phyloP scores from a whole-genome alignment of 345 rosid genomes.

The Cardamine chenopodiifolia region DNA sequence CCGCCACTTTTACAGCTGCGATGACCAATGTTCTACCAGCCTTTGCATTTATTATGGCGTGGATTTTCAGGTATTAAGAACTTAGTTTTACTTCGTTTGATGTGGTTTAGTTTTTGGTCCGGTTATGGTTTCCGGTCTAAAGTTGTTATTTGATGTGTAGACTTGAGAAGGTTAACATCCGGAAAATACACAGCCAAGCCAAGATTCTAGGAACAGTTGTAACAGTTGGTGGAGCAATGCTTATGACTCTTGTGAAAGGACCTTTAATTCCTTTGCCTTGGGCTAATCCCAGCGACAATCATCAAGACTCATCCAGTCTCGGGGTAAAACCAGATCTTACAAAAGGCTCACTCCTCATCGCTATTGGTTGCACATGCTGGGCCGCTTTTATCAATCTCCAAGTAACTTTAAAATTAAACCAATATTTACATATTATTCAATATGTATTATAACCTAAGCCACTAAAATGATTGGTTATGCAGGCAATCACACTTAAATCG shows the following conservation, averaged over 20 bases:
- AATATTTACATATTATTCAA: background rate
- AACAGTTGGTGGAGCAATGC: slow-evolving; percentile 89
- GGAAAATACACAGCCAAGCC: slow-evolving; percentile 68
- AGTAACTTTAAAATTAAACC: slow-evolving; percentile 45
- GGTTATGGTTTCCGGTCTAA: slow-evolving; percentile 8
- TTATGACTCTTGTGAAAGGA: slow-evolving; percentile 78
- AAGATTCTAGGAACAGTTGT: slow-evolving; percentile 83
- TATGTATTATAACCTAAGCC: background rate
- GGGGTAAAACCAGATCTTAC: slow-evolving; percentile 51
- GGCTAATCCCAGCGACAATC: slow-evolving; percentile 45
- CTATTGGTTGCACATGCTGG: slow-evolving; percentile 60
- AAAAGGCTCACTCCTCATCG: slow-evolving; percentile 60
- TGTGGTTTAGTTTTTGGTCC: background rate
- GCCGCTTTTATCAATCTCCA: slow-evolving; percentile 67
- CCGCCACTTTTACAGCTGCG: slow-evolving; percentile 81
- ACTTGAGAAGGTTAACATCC: slow-evolving; percentile 69
- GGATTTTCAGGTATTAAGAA: slow-evolving; percentile 60
- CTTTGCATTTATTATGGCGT: slow-evolving; percentile 83
- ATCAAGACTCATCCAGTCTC: slow-evolving; percentile 29
- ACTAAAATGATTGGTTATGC: background rate
- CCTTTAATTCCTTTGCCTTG: slow-evolving; percentile 67
- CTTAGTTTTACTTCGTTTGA: background rate
- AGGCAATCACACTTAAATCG: slow-evolving; percentile 72
- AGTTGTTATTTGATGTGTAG: slow-evolving; percentile 45
- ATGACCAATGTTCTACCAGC: slow-evolving; percentile 86